Base-by-base conservation (phyloP, 1,139 yeast genomes). In the Debaryomyces nepalensis region DNA sequence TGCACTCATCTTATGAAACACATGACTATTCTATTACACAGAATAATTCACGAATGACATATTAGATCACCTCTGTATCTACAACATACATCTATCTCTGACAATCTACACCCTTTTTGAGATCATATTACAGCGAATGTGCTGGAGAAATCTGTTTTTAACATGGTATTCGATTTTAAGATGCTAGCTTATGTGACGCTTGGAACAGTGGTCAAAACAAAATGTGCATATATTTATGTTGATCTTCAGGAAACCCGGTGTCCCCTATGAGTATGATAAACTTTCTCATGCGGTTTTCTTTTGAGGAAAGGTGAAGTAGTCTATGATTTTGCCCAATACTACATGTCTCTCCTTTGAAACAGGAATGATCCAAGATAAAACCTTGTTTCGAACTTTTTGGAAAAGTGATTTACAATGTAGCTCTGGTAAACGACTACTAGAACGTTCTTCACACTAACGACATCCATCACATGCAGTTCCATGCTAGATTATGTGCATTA, bases 201-300 rank as follows among this genome's bases (percentile, higher is more conserved):
- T 32, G 10, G 35, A 32, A 7, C 24, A 32, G 5, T 32, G 24
- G 16, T 32, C n/a, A 16, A 32, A 32, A 21, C 35, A 32, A 14
- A 32, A 12, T 3, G 26, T 32, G n/a, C 35, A 32, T 9, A 32
- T 16, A 32, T 32, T 32, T 32, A 32, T 15, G n/a, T 32, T 20
- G 10, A 4, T 10, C 24, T 32, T 26, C 18, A n/a, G 30, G 16
- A 26, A 26, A 14, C 9, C 9, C 30, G 7, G 30, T 2, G 30
- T 24, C 15, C 5, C 27, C 27, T 5, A 24, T 24, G 15, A 15
- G 27, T 11, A 24, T 24, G 7, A 24, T 24, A 4, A 12, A 15
- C 7, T 24, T 24, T 24, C 27, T 24, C 27, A 24, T 11, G 27
- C 12, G 12, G 15, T 24, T 12, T 4, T 24, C 27, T 24, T 24